Percentiles rank a stretch among this genome's conserved stretches.
phyloP scores from a whole-genome alignment of 495 filamentous ascomycete species.

The Symbiotaphrina buchneri region DNA sequence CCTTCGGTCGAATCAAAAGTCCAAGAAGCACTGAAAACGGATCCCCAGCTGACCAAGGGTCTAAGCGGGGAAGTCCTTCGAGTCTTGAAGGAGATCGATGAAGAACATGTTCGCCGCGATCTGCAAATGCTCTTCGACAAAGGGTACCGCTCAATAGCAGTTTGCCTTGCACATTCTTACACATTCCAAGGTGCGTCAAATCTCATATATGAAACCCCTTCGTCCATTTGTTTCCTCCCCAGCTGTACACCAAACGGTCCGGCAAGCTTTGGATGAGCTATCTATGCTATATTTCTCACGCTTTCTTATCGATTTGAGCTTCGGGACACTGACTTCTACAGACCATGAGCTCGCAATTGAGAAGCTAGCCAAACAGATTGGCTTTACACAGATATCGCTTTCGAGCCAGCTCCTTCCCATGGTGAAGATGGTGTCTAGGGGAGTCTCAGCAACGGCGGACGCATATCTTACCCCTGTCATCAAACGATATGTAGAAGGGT shows the following conservation, averaged over 20 bases:
- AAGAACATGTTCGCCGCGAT: constrained; percentile 24
- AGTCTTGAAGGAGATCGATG: constrained; percentile 32
- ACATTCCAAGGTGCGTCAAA: too few species aligned
- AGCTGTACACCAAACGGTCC: too few species aligned
- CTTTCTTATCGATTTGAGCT: too few species aligned
- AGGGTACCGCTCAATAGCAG: constrained; percentile 47
- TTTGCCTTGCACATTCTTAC: constrained; percentile 65
- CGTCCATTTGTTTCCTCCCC: too few species aligned
- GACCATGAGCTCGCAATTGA: constrained; percentile 49
- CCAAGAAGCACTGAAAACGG: constrained; percentile 19
- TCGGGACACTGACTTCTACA: too few species aligned
- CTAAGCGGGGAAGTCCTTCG: constrained; percentile 48
- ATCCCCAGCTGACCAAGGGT: constrained; percentile 35
- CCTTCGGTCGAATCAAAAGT: constrained; percentile 22
- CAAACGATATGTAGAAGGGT: constrained; percentile 83
- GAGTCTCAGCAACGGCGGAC: constrained; percentile 83
- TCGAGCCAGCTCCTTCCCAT: constrained; percentile 76
- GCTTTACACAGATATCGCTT: constrained; percentile 52
- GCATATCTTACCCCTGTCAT: constrained; percentile 93
- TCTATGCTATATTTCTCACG: too few species aligned
- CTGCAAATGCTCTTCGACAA: constrained; percentile 34
- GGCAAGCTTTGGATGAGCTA: too few species aligned
- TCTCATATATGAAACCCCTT: too few species aligned
- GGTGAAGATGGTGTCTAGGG: constrained; percentile 74
- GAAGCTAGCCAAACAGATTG: constrained; percentile 42